Evolutionary conservation across 1,284 basidiomycete genomes (phyloP), one percentile per base, ranked within the genome.

Genomic region (Melanopsichium pennsylvanicum): DNA sequence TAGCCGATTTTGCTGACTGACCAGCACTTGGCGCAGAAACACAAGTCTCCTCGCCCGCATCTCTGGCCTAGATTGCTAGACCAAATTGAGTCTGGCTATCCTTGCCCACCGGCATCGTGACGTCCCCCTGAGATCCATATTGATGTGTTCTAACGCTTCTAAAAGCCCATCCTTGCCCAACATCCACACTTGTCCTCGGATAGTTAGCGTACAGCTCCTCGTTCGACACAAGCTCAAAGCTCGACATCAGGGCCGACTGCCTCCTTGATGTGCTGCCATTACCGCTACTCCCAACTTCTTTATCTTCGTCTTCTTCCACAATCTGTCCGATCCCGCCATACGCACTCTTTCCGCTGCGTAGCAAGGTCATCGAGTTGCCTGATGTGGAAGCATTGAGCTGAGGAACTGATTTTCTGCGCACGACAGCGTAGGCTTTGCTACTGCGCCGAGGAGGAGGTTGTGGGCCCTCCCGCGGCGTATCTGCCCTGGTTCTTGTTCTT

Each of bases 401-500:
- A 4, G 39, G 38, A 23, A 44, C 19, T n/a, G 42, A 32, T 22
- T 45, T 43, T 5, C 44, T 26, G 3, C 16, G 7, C 22, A 41
- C 19, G 16, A 52, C 18, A 4, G 55, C 55, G 37, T 58, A 64
- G 0, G 37, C 3, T 19, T 58, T 64, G 38, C 49, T 54, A 35
- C 61, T 64, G 9, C 42, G 34, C 1, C 61, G 44, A 1, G 61
- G 49, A 1, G 61, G 61, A 4, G 54, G 51, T 12, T 18, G 8
- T 1, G 60, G 60, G 0, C 33, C 26, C 2, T 19, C 5, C 12
- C 27, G 9, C 15, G 37, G 29, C 7, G 35, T 35, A 22, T 47
- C 45, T 11, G 16, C 18, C 25, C 52, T 29, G 12, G 35, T 35
- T n/a, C 39, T 36, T 11, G 16, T 13, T 27, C 52, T 29, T 11